Percentiles rank a stretch among this genome's conserved stretches.
Conservation (phyloP, 306 rosid species). For the Astragalus membranaceus region DNA sequence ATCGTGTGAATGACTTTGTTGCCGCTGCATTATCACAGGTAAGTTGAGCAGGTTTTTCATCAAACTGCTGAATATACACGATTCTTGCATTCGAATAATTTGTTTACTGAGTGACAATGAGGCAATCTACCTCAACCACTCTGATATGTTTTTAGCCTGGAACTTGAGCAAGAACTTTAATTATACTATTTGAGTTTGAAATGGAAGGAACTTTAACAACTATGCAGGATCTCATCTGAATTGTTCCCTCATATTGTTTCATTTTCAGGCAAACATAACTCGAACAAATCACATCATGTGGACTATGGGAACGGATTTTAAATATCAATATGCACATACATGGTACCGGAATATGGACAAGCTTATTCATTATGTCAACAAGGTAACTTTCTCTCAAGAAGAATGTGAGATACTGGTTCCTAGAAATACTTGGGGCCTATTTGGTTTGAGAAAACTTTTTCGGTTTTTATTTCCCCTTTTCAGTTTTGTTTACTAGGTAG, state of each 20-base stretch:
- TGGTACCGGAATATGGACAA: conserved; percentile 95
- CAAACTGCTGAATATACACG: not conserved
- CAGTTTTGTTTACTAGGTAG: too few species aligned
- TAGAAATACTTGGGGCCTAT: not conserved
- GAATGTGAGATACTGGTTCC: conserved; percentile 5
- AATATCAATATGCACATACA: conserved; percentile 84
- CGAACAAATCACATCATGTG: conserved; percentile 95
- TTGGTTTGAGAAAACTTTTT: too few species aligned
- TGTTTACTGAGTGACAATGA: not conserved
- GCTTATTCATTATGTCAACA: conserved; percentile 90
- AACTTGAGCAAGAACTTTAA: conserved; percentile 10
- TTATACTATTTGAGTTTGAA: not conserved
- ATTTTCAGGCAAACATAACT: conserved; percentile 82
- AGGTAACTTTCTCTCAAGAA: conserved; percentile 39
- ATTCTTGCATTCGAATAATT: not conserved
- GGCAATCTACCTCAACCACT: conserved; percentile 1
- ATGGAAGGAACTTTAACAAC: not conserved
- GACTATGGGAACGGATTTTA: conserved; percentile 99
- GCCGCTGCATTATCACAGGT: conserved; percentile 76
- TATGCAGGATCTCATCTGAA: conserved; percentile 15
- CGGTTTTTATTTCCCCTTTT: too few species aligned
- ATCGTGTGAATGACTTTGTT: conserved; percentile 70
- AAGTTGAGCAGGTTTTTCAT: conserved; percentile 30
- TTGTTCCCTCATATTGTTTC: conserved; percentile 10
- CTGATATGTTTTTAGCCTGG: conserved; percentile 5